These are phyloP conservation scores for Metschnikowia sp. DNA, from an alignment of 805 yeast species.

Conservation along the genomic window DNA sequence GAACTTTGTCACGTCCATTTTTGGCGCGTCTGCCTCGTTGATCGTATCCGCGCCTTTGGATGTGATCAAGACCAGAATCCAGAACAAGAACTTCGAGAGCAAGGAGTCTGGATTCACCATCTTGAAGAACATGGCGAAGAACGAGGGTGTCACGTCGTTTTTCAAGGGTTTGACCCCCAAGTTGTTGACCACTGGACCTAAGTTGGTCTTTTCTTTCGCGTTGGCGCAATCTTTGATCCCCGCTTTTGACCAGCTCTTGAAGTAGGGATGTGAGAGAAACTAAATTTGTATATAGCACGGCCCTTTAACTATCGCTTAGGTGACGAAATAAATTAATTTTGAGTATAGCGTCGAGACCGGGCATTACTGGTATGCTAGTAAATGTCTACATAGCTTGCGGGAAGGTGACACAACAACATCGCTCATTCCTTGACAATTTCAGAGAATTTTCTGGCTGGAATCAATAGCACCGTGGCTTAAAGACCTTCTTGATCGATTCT, in stretches of 20 bases:
- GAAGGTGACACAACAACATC: too few species aligned
- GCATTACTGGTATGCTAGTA: too few species aligned
- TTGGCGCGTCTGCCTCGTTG: conserved; percentile 95
- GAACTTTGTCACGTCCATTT: conserved; percentile 90
- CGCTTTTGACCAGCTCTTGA: conserved; percentile 76
- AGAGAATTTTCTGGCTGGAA: too few species aligned
- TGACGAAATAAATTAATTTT: too few species aligned
- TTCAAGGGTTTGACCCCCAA: conserved; percentile 97
- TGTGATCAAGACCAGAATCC: conserved; percentile 97
- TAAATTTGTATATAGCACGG: conserved; percentile 9
- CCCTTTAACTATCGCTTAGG: too few species aligned
- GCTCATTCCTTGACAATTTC: too few species aligned
- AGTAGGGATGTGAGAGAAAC: conserved; percentile 14
- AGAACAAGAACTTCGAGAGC: conserved; percentile 91
- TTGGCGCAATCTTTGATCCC: conserved; percentile 96
- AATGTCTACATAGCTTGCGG: too few species aligned
- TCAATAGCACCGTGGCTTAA: too few species aligned
- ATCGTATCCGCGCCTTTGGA: conserved; percentile 97
- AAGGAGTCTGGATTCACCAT: conserved; percentile 93
- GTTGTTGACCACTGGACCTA: conserved; percentile 95
- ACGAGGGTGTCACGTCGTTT: conserved; percentile 86
- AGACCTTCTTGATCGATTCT: too few species aligned
- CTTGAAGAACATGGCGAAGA: conserved; percentile 85
- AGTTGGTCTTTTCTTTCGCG: conserved; percentile 96
- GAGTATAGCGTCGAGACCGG: too few species aligned